A percentile compares a stretch with the other conserved stretches of the same genome.
These are phyloP conservation scores for Exophiala phaeomuriformis DNA, from an alignment of 2,329 filamentous ascomycete species.

Conservation along the genomic window DNA sequence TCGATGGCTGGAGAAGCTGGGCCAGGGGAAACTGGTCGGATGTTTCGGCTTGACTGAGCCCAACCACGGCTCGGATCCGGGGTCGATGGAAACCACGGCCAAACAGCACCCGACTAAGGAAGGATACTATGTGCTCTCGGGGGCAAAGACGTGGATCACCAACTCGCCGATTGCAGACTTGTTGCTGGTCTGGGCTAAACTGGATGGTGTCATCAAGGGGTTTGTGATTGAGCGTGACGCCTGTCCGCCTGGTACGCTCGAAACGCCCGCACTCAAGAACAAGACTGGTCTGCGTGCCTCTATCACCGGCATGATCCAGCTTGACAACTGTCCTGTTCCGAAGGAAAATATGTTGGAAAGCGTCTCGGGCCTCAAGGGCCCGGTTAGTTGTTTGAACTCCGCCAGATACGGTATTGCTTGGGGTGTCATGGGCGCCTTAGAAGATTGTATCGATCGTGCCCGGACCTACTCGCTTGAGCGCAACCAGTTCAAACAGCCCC, in stretches of 20 bases:
- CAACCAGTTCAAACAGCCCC: slow-evolving; percentile 88
- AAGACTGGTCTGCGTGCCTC: slow-evolving; percentile 91
- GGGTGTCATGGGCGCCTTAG: slow-evolving; percentile 85
- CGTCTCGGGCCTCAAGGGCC: slow-evolving; percentile 79
- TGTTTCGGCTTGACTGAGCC: slow-evolving; percentile 88
- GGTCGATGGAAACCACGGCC: slow-evolving; percentile 79
- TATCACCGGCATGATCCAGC: slow-evolving; percentile 94
- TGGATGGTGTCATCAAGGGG: slow-evolving; percentile 86
- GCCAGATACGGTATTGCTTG: slow-evolving; percentile 89
- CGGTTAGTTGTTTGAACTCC: slow-evolving; percentile 89
- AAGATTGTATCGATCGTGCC: slow-evolving; percentile 78
- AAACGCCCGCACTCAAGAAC: slow-evolving; percentile 86
- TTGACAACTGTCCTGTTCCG: slow-evolving; percentile 82
- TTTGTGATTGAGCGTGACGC: slow-evolving; percentile 80
- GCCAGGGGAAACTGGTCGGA: slow-evolving; percentile 71
- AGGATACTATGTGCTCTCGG: slow-evolving; percentile 70
- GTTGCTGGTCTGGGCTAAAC: slow-evolving; percentile 84
- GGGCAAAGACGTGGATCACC: slow-evolving; percentile 93
- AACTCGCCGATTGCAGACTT: slow-evolving; percentile 86
- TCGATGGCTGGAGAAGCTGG: slow-evolving; percentile 69
- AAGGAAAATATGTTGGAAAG: slow-evolving; percentile 79
- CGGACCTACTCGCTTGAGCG: slow-evolving; percentile 80
- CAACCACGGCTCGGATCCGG: slow-evolving; percentile 86
- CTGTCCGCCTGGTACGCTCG: slow-evolving; percentile 78
- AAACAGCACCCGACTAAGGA: slow-evolving; percentile 75